Evolutionary conservation across 1,284 basidiomycete species (phyloP), one percentile per base, ranked within the genome.

Genomic region (Moesziomyces parantarcticus): DNA sequence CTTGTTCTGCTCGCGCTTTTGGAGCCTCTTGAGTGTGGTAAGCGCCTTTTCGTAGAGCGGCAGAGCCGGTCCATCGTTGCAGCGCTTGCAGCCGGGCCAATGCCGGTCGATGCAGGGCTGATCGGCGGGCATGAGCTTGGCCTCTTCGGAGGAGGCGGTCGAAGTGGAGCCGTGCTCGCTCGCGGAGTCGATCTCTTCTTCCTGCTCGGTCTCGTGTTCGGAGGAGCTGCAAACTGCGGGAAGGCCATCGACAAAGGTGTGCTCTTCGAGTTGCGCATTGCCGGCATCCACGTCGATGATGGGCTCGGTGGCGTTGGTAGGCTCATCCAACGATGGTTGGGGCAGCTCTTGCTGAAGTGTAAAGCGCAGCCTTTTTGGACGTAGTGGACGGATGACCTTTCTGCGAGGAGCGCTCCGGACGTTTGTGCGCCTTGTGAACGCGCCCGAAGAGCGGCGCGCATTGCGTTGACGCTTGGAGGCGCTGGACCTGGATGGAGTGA

Each of bases 61-160:
- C 29, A 67, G 36, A 14, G 64, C 45, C 1, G 73, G 73, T 13
- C 57, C 52, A 23, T 68, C 73, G 0, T 25, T 43, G 53, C 73
- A 76, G 13, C 62, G 54, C 32, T 63, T 63, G 54, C 73, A 76
- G 4, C 18, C 44, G 5, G 50, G 51, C 64, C 64, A 72, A 56
- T 76, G 68, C 25, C 48, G 44, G 20, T 71, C 59, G 48, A 66
- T 25, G 11, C 66, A 44, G 3, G 70, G 64, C 29, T 54, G 49
- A 21, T 62, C 16, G 34, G 66, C 66, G 13, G 41, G 18, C 36
- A 39, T 39, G 36, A 39, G 16, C 6, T 61, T 56, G 3, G 26
- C 26, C 1, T 47, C 55, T 14, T 66, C 63, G 51, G 45, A 57
- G 6, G 61, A 63, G 34, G 34, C 42, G 23, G 36, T 26, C 45